A percentile compares a stretch with the other conserved stretches of the same genome.
Conservation (phyloP, 257 asterid genomes). For the Solanum chiquidenum region DNA sequence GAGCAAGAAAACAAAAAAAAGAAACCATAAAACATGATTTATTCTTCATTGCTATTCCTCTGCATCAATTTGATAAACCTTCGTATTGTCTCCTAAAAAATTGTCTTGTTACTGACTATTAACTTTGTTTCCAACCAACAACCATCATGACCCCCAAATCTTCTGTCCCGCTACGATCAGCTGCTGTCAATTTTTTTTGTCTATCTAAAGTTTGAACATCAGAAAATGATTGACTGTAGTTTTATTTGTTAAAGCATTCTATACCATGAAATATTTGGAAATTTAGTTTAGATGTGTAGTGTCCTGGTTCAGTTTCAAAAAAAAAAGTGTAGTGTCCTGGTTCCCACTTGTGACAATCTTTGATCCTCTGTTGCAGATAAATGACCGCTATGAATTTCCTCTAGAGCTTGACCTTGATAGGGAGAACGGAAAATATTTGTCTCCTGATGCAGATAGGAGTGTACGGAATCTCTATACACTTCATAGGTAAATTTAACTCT, state of each 20-base stretch:
- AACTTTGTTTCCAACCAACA: not conserved
- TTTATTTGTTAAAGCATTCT: not conserved
- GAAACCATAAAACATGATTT: not conserved
- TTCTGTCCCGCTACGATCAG: not conserved
- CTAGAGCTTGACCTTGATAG: constrained; percentile 93
- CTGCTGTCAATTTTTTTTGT: not conserved
- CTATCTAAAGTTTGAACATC: not conserved
- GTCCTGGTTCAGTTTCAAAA: not conserved
- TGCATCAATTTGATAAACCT: not conserved
- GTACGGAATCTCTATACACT: constrained; percentile 84
- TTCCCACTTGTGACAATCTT: not conserved
- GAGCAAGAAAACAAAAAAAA: not conserved
- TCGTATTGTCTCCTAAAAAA: not conserved
- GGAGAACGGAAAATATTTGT: constrained; percentile 82
- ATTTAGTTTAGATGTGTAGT: not conserved
- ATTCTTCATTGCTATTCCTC: not conserved
- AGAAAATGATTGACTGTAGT: not conserved
- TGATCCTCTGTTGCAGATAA: constrained; percentile 52
- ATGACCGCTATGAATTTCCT: constrained; percentile 95
- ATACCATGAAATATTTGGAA: not conserved
- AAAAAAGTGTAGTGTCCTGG: not conserved
- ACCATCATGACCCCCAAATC: not conserved
- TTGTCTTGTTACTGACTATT: not conserved
- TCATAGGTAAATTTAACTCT: constrained; percentile 54
- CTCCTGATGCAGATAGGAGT: constrained; percentile 91